Evolutionary conservation across 139 green algal genomes (phyloP), one percentile per base, ranked within the genome.

Genomic region (Asterochloris erici): DNA sequence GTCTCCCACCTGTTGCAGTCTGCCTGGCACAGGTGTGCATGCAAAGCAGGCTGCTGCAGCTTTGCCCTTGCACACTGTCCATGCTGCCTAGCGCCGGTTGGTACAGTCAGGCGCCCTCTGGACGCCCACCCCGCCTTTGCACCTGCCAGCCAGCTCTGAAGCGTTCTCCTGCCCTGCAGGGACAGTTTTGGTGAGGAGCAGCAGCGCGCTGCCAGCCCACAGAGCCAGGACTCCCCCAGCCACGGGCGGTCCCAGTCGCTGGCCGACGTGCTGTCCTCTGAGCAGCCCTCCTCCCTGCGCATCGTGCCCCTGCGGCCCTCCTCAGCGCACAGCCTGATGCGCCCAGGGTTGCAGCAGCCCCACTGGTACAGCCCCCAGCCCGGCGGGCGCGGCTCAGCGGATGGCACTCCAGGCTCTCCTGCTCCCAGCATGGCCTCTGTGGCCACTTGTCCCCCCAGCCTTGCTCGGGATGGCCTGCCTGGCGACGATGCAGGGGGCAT

Each of bases 351-450:
- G 54, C 23, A 61, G 68, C 9, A 80, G 76, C 76, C 68, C 76
- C 10, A 61, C 76, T 47, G 24, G 76, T 21, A 80, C 60, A 54
- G 60, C 68, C 28, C 68, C 76, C 23, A 80, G 76, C 38, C 76
- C 60, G 38, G 76, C 29, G 60, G 68, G 76, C n/a, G 47, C 60
- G 21, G 69, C 38, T 54, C 38, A 54, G 38, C 38, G 6, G 38
- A 54, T 6, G 38, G 38, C 38, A 54, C 38, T 54, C 38, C 38
- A 54, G 38, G 38, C 38, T 54, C 38, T 6, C 38, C 38, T 6
- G 38, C 38, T 54, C 38, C 60, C 76, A 80, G 76, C 54, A 70
- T 80, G 61, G 76, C 60, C 24, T 80, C 76, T 28, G 76, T 80
- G 23, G 76, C 76, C 23, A 80, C 76, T 70, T 61, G 60, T 11